Base-by-base conservation (phyloP, 2,329 filamentous ascomycete genomes). In the Neofusicoccum parvum region DNA sequence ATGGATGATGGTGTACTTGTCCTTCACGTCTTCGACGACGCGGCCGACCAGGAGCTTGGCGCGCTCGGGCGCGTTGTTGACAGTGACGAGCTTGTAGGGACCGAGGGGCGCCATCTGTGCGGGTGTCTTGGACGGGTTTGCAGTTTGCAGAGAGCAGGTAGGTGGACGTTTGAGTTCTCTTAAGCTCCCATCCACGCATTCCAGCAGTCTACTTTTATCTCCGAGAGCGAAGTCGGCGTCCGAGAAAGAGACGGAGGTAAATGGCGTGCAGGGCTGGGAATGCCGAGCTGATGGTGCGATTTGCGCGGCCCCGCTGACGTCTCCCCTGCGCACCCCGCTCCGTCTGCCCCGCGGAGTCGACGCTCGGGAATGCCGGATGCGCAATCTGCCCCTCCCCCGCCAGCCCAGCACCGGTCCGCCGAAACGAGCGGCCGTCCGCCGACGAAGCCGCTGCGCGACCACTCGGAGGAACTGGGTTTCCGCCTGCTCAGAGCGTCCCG, bases 51-150 rank as follows among this genome's bases (percentile, higher is more conserved):
- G 76, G 7, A 80, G 77, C 76, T 87, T 86, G 39, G 88, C 89
- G 65, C 88, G 81, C 68, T 89, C 88, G 0, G 88, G 88, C 1
- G 85, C 87, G 1, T 85, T 90, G 78, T 90, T 91, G 69, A 91
- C 87, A 1, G 87, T 91, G 36, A 90, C 84, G 12, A 91, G 83
- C 70, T 81, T 85, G 77, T 83, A 90, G 3, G 87, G 87, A 17
- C 86, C 86, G 66, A 70, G 65, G 58, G 67, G 63, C 2, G 63
- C 51, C 63, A 59, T 62, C 17, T 60, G 41, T 17, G 50, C 17
- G 11, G 49, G 17, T 36, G 32, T 20, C 12, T 41, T 41, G 17
- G 50, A 48, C 51, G 23, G 23, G 14, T 9, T n/a, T 34, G 49
- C n/a, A 17, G 5, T 12, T 7, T 10, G 39, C 39, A 46, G n/a